Conservation (phyloP, 495 filamentous ascomycete species). For the Friedmanniomyces endolithicus region DNA sequence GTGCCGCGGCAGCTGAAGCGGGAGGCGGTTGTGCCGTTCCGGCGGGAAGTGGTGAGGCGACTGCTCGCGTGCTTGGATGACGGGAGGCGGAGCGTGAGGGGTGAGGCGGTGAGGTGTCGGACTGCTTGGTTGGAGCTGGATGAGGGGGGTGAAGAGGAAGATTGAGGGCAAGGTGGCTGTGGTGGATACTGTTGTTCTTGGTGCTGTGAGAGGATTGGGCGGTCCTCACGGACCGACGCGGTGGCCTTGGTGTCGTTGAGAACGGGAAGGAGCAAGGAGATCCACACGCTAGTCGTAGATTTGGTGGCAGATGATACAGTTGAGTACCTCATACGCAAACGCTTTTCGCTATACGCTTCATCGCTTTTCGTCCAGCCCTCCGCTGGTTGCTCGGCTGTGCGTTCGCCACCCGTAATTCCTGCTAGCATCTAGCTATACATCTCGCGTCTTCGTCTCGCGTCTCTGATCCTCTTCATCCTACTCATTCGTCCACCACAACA, state of each 20-base stretch:
- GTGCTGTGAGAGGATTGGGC: too few relatives aligned
- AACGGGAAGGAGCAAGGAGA: too few relatives aligned
- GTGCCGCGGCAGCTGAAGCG: constrained; percentile 38
- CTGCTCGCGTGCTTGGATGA: constrained; percentile 51
- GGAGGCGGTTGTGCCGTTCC: constrained; percentile 44
- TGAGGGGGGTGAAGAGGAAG: constrained; percentile 46
- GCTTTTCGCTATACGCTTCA: neutral
- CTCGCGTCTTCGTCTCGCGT: too few relatives aligned
- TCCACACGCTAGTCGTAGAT: too few relatives aligned
- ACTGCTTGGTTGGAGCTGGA: constrained; percentile 55
- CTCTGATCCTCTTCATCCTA: neutral
- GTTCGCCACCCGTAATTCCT: too few relatives aligned
- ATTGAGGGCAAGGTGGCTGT: too few relatives aligned
- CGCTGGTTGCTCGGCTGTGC: too few relatives aligned
- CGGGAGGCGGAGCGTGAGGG: constrained; percentile 52
- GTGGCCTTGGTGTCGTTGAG: too few relatives aligned
- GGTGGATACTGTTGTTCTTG: too few relatives aligned
- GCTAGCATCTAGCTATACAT: too few relatives aligned
- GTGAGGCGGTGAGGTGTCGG: constrained; percentile 56
- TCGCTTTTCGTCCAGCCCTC: neutral
- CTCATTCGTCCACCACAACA: constrained; percentile 33
- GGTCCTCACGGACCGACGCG: too few relatives aligned
- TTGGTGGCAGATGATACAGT: too few relatives aligned
- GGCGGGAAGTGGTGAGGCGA: constrained; percentile 42
- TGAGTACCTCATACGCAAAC: neutral